Conservation (phyloP, 805 yeast genomes). For the Starmerella powellii region DNA sequence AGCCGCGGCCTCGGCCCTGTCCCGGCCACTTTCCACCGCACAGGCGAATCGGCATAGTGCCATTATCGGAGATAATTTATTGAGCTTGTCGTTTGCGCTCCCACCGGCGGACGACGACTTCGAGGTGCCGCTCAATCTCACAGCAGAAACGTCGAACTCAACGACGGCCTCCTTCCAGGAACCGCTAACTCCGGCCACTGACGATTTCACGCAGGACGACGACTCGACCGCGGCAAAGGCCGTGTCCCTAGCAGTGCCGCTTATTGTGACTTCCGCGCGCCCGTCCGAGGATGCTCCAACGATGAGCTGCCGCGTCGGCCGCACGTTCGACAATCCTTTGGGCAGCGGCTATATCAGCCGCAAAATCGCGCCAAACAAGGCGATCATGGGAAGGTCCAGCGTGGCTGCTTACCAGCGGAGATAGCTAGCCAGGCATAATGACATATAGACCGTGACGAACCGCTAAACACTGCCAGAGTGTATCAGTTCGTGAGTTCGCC, state of each 20-base stretch:
- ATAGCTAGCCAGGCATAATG: no score
- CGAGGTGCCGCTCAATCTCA: no score
- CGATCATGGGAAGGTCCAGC: slow-evolving; percentile 10
- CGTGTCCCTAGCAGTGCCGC: no score
- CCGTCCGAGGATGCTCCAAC: slow-evolving; percentile 9
- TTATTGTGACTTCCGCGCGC: neutral
- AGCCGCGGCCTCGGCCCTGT: neutral
- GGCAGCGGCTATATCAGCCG: slow-evolving; percentile 8
- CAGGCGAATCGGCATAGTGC: slow-evolving; percentile 15
- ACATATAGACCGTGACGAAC: no score
- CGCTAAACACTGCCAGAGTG: no score
- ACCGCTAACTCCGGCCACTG: no score
- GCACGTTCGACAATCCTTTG: slow-evolving; percentile 10
- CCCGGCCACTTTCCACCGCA: neutral
- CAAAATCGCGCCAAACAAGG: neutral
- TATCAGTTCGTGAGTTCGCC: no score
- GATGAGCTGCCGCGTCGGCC: slow-evolving; percentile 11
- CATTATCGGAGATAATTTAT: slow-evolving; percentile 11
- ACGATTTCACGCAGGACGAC: no score
- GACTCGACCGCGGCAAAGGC: no score
- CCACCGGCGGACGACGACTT: neutral
- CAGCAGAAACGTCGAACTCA: no score
- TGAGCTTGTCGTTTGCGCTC: neutral
- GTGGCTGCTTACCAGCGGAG: slow-evolving; percentile 9
- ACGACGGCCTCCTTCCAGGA: no score